Evolutionary conservation across 2,329 filamentous ascomycete species (phyloP).

Genomic region (Aspergillus pseudoterreus): DNA sequence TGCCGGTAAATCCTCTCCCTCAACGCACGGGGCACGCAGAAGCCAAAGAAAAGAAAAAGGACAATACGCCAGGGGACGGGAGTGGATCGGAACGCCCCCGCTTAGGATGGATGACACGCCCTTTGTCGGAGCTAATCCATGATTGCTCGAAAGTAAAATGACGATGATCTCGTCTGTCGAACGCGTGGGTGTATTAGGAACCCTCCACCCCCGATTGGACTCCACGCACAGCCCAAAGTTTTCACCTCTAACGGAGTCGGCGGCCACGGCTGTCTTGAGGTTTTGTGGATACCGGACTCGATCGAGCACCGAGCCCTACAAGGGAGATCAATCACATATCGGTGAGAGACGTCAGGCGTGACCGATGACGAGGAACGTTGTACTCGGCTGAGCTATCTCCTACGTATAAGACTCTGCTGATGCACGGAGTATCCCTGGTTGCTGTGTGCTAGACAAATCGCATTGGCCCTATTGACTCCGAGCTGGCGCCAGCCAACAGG

Average conservation of each 20-base stretch:
- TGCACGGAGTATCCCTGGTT: not conserved
- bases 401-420: not conserved
- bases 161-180: constrained; percentile 13
- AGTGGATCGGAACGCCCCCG: constrained; percentile 1
- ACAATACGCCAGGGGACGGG: not conserved
- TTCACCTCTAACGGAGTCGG: not conserved
- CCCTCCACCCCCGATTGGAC: constrained; percentile 8
- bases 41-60: not conserved
- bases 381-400: not conserved
- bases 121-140: not conserved
- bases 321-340: not conserved
- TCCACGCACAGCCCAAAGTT: constrained; percentile 4
- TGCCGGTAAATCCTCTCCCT: not conserved
- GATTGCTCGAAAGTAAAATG: constrained; percentile 11
- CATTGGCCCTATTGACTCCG: not conserved
- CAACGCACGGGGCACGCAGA: not conserved
- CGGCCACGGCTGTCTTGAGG: no score
- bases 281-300: no score
- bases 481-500: constrained; percentile 5
- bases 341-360: constrained; percentile 1
- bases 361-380: not conserved
- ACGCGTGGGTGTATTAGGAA: constrained; percentile 15
- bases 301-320: not conserved
- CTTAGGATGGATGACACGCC: not conserved
- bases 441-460: constrained; percentile 2